These are phyloP conservation scores for Eleusine indica DNA, from an alignment of 176 grass and related monocot species.

Conservation along the genomic window DNA sequence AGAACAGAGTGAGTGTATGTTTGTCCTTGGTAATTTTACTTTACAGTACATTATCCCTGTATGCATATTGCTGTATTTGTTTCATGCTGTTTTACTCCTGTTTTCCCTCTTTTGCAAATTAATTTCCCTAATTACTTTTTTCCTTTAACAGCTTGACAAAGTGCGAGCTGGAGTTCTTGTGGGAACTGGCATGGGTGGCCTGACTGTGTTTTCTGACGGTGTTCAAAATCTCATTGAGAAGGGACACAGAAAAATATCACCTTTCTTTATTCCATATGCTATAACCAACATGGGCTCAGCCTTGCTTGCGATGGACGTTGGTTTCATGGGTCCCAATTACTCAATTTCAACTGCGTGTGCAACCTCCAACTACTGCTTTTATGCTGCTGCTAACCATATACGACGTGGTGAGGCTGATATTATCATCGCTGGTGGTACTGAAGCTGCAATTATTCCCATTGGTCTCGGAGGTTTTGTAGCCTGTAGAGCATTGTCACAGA, in stretches of 20 bases:
- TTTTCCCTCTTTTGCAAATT: background rate
- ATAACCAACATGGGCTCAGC: conserved; percentile 74
- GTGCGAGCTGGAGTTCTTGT: conserved; percentile 63
- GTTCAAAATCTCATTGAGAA: conserved; percentile 65
- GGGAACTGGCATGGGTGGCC: conserved; percentile 67
- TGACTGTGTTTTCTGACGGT: conserved; percentile 57
- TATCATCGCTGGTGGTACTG: conserved; percentile 64
- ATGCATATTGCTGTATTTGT: conserved; percentile 1
- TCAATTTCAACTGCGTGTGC: conserved; percentile 79
- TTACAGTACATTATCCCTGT: background rate
- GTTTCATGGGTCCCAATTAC: conserved; percentile 70
- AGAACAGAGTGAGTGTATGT: too few relatives aligned
- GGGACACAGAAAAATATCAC: conserved; percentile 61
- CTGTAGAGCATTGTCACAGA: conserved; percentile 68
- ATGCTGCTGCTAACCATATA: conserved; percentile 73
- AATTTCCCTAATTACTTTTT: conserved; percentile 8
- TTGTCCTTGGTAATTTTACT: background rate
- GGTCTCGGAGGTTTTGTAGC: conserved; percentile 72
- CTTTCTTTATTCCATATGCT: conserved; percentile 68
- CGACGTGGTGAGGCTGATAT: conserved; percentile 68
- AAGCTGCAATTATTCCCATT: conserved; percentile 68
- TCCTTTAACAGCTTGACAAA: conserved; percentile 51
- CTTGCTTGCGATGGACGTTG: conserved; percentile 67
- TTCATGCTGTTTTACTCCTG: background rate
- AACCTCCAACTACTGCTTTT: conserved; percentile 69